A percentile compares a stretch with the other conserved stretches of the same genome.
Conservation (phyloP, 305 asterid genomes). For the Solanum hybrid region DNA sequence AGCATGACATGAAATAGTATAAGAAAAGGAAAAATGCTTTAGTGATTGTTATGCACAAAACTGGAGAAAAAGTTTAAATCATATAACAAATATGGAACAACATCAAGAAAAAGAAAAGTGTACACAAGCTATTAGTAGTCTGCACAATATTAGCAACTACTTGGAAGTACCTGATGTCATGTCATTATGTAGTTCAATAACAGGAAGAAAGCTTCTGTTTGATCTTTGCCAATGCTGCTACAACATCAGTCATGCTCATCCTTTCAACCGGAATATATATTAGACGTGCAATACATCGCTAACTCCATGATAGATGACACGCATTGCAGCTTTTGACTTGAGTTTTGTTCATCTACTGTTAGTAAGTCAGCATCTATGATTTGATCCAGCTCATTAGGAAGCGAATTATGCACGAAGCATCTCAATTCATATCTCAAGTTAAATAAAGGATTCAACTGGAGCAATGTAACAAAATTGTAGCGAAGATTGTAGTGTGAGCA, state of each 20-base stretch:
- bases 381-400: neutral
- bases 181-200: no score
- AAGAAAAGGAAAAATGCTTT: neutral
- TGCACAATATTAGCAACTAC: no score
- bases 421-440: neutral
- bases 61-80: neutral
- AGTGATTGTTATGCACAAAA: neutral
- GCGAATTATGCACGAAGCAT: neutral
- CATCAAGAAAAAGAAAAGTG: neutral
- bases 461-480: constrained; percentile 13
- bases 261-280: constrained; percentile 5
- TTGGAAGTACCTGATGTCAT: no score
- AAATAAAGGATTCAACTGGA: constrained; percentile 1
- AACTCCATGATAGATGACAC: neutral
- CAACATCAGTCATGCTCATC: no score
- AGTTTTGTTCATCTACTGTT: neutral
- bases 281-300: neutral
- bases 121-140: no score
- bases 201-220: no score
- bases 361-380: neutral
- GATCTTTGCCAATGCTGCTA: no score
- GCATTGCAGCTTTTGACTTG: neutral
- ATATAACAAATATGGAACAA: neutral
- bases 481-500: neutral
- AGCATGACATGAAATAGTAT: neutral